Conservation (phyloP, 176 grass and related monocot genomes). For the Melocanna baccifera region DNA sequence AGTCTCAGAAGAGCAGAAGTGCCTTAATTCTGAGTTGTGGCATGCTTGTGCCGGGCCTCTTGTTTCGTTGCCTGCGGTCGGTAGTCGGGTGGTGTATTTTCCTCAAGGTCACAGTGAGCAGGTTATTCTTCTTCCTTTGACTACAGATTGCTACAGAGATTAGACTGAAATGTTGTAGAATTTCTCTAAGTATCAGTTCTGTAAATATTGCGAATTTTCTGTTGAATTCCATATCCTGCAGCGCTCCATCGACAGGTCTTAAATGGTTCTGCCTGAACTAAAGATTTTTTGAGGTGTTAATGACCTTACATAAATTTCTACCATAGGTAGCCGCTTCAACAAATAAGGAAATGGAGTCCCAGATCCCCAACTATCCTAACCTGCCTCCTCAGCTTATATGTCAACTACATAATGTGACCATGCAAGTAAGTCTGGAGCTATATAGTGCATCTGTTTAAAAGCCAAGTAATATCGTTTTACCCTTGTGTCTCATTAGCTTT, state of each 20-base stretch:
- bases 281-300: neutral
- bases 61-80: constrained; percentile 61
- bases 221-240: constrained; percentile 7
- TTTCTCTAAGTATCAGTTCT: neutral
- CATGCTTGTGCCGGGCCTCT: constrained; percentile 82
- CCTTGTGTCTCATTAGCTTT: constrained; percentile 19
- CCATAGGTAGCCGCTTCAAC: constrained; percentile 82
- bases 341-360: constrained; percentile 90
- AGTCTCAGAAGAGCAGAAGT: constrained; percentile 57
- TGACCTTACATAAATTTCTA: constrained; percentile 16
- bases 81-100: constrained; percentile 77
- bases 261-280: neutral
- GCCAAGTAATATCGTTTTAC: neutral
- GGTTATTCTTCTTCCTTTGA: constrained; percentile 44
- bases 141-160: neutral
- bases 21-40: constrained; percentile 86
- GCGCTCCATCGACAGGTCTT: neutral
- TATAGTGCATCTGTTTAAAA: neutral
- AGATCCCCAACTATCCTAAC: constrained; percentile 89
- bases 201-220: neutral
- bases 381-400: constrained; percentile 88
- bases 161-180: constrained; percentile 5
- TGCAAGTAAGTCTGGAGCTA: constrained; percentile 75
- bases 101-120: constrained; percentile 89
- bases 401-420: constrained; percentile 94